phyloP scores from a whole-genome alignment of 176 grass and related monocot species.

The Rhynchospora pubera region DNA sequence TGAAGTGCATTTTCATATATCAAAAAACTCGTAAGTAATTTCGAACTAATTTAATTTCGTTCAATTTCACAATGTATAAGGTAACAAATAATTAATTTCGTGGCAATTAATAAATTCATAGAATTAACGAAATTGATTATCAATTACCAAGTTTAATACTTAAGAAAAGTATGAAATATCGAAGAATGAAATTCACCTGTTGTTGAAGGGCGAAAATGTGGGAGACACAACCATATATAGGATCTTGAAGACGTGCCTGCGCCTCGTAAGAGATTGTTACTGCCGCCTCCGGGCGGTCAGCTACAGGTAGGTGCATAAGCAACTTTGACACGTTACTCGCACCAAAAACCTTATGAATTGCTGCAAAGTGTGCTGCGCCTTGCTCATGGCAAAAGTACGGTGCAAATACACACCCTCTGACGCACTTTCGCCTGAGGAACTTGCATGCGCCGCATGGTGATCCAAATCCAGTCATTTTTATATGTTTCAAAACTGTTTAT shows the following conservation, averaged over 20 bases:
- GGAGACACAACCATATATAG: conserved; percentile 89
- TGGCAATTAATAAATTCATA: background rate
- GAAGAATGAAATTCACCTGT: conserved; percentile 44
- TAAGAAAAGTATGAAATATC: background rate
- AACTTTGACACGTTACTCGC: conserved; percentile 96
- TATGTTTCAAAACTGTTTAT: background rate
- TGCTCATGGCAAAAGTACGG: conserved; percentile 99
- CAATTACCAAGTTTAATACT: too few species aligned
- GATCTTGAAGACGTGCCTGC: conserved; percentile 78
- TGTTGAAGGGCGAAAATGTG: conserved; percentile 98
- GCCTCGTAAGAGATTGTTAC: conserved; percentile 94
- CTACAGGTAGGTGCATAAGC: conserved; percentile 62
- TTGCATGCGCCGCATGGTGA: conserved; percentile 98
- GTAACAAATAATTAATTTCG: background rate
- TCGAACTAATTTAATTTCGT: background rate
- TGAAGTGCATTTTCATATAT: background rate
- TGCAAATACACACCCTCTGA: conserved; percentile 82
- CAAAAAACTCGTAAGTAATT: background rate
- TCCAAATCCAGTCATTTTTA: conserved; percentile 70
- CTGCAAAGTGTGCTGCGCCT: conserved; percentile 80
- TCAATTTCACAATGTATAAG: background rate
- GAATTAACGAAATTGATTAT: background rate
- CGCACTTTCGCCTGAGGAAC: conserved; percentile 87
- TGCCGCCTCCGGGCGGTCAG: conserved; percentile 85
- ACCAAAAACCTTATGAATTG: conserved; percentile 96